A percentile compares a stretch with the other conserved stretches of the same genome.
Conservation (phyloP, 2,329 filamentous ascomycete species). For the Ophioceras dolichostomum region DNA sequence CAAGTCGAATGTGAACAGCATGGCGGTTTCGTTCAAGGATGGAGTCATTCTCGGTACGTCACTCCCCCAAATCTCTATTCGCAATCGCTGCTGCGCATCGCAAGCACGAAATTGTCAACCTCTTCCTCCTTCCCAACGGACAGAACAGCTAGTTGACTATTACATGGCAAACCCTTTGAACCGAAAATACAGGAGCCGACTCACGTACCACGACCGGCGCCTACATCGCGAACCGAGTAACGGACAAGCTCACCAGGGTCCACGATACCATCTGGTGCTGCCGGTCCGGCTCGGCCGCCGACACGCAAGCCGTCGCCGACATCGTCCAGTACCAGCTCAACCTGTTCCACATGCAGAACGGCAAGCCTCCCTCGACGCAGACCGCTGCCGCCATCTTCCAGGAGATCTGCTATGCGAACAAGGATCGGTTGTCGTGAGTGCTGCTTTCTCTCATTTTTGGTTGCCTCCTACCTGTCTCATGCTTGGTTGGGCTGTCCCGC, state of each 20-base stretch:
- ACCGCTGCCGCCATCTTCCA: constrained; percentile 94
- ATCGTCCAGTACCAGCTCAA: constrained; percentile 95
- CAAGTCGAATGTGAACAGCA: too few relatives aligned
- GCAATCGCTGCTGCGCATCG: too few relatives aligned
- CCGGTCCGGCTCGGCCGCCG: constrained; percentile 90
- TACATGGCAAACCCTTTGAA: too few relatives aligned
- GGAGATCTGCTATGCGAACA: constrained; percentile 96
- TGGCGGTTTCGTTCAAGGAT: constrained; percentile 98
- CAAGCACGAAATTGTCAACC: too few relatives aligned
- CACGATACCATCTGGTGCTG: constrained; percentile 99
- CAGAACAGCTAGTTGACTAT: too few relatives aligned
- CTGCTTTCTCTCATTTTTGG: neutral
- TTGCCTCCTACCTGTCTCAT: too few relatives aligned
- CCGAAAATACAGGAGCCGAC: constrained; percentile 85
- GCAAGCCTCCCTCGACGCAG: constrained; percentile 84
- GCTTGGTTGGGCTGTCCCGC: too few relatives aligned
- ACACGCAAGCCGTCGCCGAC: constrained; percentile 95
- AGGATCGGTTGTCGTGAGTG: constrained; percentile 74
- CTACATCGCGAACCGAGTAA: constrained; percentile 98
- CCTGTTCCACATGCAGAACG: constrained; percentile 82
- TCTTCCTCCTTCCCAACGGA: neutral
- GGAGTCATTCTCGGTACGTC: constrained; percentile 77
- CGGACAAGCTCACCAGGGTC: constrained; percentile 96
- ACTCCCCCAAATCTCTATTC: too few relatives aligned
- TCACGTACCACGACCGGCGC: constrained; percentile 94